Evolutionary conservation across 169 alveolate species (phyloP), one percentile per base, ranked within the genome.

Genomic region (Theileria orientalis): DNA sequence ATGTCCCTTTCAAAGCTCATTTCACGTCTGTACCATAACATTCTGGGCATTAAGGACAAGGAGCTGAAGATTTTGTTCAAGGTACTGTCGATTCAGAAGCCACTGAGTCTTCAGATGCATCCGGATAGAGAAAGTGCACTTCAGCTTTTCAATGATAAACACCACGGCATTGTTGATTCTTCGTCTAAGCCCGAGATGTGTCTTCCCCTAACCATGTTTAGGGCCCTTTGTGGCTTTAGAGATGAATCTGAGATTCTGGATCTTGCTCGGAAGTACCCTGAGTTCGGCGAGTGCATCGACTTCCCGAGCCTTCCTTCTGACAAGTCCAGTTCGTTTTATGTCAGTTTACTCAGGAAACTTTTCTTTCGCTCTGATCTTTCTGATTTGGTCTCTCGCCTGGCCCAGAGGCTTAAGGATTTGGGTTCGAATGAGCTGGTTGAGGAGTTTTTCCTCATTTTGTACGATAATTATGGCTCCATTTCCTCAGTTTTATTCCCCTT

Each of bases 401-500:
- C 59, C 3, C 21, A 23, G 2, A 27, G 29, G 13, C 56, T 82
- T 8, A 37, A 72, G 69, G 33, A 19, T 11, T 25, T 41, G 8
- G 7, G 16, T 9, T 47, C 41, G 2, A 56, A 13, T 2, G 89
- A 74, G 14, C 33, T 64, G 25, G 63, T 82, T 29, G 89, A 82
- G 19, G 82, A 73, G 30, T 51, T 74, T 9, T 37, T 82, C 11
- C 29, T 82, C 30, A 69, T 84, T 49, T 76, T 93, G 8, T 74
- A 91, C 44, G 69, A 85, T 23, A 77, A 83, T 63, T 92, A 87
- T 40, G 94, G 95, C 13, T 71, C 83, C 32, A 99, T 96, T 76
- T 80, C 92, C 29, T 97, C 98, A 11, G 76, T 96, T 59, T 76
- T 94, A 19, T 86, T 96, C 33, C 79, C 94, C 3, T 77, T 94